Evolutionary conservation across 2,329 filamentous ascomycete species (phyloP).

Genomic region (Stagonosporopsis rhizophila): DNA sequence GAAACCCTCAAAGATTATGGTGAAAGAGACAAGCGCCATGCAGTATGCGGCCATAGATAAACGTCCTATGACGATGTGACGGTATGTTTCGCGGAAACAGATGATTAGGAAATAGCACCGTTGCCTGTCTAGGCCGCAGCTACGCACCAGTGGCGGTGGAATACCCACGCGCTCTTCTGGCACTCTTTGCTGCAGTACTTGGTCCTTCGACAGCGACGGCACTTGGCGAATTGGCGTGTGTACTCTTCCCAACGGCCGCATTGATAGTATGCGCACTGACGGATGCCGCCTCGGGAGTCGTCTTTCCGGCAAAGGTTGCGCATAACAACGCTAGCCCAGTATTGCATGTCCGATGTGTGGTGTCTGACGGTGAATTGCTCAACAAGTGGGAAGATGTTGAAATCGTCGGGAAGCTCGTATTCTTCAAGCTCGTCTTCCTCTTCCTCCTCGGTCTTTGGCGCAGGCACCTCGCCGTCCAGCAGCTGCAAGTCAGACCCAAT

Average conservation of each 20-base stretch:
- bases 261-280: constrained; percentile 97
- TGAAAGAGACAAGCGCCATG: constrained; percentile 47
- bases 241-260: constrained; percentile 99
- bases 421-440: constrained; percentile 80
- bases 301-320: constrained; percentile 98
- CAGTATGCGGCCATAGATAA: constrained; percentile 51
- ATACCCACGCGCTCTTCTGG: constrained; percentile 98
- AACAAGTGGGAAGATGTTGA: constrained; percentile 97
- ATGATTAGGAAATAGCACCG: constrained; percentile 28
- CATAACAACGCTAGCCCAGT: constrained; percentile 99
- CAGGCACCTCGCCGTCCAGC: constrained; percentile 71
- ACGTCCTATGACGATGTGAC: constrained; percentile 40
- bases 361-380: constrained; percentile 98
- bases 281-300: constrained; percentile 89
- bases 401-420: constrained; percentile 89
- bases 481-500: constrained; percentile 85
- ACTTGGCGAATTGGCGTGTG: constrained; percentile 96
- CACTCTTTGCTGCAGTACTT: constrained; percentile 99
- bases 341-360: constrained; percentile 97
- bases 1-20: constrained; percentile 41
- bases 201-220: constrained; percentile 90
- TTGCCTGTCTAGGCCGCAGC: constrained; percentile 62
- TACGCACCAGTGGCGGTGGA: constrained; percentile 97
- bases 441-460: constrained; percentile 50
- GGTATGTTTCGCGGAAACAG: constrained; percentile 30